A percentile compares a stretch with the other conserved stretches of the same genome.
Conservation (phyloP, 306 rosid species). For the Cicer pinnatifidum region DNA sequence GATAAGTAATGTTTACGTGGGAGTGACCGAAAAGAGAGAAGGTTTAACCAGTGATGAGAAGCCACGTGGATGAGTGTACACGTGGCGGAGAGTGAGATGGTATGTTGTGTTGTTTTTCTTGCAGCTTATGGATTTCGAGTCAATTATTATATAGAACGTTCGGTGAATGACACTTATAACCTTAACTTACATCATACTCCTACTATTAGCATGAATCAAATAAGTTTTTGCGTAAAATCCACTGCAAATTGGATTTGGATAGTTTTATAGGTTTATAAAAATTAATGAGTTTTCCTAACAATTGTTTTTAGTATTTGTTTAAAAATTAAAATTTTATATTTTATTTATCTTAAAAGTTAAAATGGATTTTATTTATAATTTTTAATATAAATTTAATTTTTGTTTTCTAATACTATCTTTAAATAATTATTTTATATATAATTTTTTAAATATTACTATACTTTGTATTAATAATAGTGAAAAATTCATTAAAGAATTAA, state of each 20-base stretch:
- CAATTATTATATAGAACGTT: not conserved
- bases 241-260: not conserved
- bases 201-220: not conserved
- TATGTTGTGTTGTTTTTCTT: slow-evolving; percentile 38
- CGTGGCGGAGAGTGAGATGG: slow-evolving; percentile 37
- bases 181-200: not conserved
- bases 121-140: not conserved
- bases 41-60: not conserved
- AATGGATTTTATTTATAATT: too few species aligned
- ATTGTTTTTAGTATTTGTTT: too few species aligned
- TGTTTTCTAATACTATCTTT: too few species aligned
- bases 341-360: too few species aligned
- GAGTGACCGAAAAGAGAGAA: slow-evolving; percentile 25
- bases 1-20: slow-evolving; percentile 52
- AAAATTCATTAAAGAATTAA: too few species aligned
- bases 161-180: not conserved
- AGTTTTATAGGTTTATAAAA: too few species aligned
- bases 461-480: too few species aligned
- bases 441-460: too few species aligned
- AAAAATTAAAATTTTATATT: too few species aligned
- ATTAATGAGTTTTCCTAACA: too few species aligned
- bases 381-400: too few species aligned
- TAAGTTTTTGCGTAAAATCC: not conserved
- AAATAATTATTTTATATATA: too few species aligned
- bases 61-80: slow-evolving; percentile 33